phyloP scores from a whole-genome alignment of 2,329 filamentous ascomycete genomes.

The Fusarium solani-melongenae region DNA sequence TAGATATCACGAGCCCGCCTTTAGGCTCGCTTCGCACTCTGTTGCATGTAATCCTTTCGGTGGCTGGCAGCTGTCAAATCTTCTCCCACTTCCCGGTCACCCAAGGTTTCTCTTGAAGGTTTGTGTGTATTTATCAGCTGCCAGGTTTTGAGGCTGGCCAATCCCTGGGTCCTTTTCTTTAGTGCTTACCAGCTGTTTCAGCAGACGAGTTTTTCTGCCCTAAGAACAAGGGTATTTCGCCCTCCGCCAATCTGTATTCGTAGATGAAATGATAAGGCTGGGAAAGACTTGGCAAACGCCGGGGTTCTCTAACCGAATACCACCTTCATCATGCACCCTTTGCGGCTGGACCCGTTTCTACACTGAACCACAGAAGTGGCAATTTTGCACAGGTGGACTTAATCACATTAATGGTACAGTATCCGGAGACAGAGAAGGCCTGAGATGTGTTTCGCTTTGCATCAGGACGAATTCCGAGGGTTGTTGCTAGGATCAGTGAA shows the following conservation, averaged over 20 bases:
- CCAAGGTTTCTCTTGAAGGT: background rate
- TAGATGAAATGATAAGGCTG: background rate
- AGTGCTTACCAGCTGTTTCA: background rate
- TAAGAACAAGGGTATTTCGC: background rate
- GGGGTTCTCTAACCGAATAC: background rate
- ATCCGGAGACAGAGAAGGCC: too few species aligned
- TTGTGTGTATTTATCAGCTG: background rate
- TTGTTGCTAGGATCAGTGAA: too few species aligned
- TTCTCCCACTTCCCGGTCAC: background rate
- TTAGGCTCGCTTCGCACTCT: background rate
- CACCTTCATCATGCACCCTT: too few species aligned
- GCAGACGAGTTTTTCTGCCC: background rate
- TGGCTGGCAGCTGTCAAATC: background rate
- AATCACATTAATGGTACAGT: too few species aligned
- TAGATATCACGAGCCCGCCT: background rate
- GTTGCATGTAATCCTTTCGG: background rate
- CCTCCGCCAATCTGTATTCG: background rate
- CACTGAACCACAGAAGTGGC: background rate
- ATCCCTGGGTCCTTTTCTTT: background rate
- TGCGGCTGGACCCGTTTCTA: background rate
- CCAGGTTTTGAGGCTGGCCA: background rate
- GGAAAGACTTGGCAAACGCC: background rate
- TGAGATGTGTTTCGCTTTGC: too few species aligned
- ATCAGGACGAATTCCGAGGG: too few species aligned
- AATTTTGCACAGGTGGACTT: background rate